Percentiles rank a stretch among this genome's conserved stretches.
phyloP scores from a whole-genome alignment of 208 protist genomes.

The Leishmania braziliensis region DNA sequence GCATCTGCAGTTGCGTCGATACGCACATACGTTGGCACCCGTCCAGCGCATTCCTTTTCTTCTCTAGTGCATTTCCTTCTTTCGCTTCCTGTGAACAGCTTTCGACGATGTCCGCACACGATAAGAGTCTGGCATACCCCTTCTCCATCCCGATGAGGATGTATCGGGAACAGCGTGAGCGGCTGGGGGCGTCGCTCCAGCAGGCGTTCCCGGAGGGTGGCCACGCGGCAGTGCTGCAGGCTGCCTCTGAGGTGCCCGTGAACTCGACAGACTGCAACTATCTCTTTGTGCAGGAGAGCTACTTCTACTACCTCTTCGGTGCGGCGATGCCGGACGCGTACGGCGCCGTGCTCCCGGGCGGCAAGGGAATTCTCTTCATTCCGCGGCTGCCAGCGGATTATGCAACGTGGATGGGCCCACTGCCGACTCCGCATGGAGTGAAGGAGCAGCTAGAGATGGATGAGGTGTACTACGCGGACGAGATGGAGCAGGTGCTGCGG shows the following conservation, averaged over 20 bases:
- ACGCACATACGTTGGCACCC: neutral
- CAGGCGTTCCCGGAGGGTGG: conserved; percentile 42
- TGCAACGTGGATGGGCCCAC: conserved; percentile 90
- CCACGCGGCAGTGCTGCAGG: conserved; percentile 83
- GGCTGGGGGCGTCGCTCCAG: conserved; percentile 54
- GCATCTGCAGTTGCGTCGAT: neutral
- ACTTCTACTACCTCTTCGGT: conserved; percentile 95
- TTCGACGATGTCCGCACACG: conserved; percentile 21
- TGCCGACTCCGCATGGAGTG: conserved; percentile 75
- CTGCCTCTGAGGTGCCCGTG: conserved; percentile 79
- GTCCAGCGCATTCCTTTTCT: neutral
- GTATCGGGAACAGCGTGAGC: conserved; percentile 86
- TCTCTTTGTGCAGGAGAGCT: conserved; percentile 94
- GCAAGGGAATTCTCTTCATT: conserved; percentile 85
- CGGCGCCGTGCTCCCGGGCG: conserved; percentile 69
- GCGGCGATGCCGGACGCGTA: conserved; percentile 84
- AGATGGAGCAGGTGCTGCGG: conserved; percentile 62
- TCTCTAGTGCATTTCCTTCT: neutral
- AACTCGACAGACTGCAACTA: conserved; percentile 91
- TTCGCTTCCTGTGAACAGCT: neutral
- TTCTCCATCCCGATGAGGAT: conserved; percentile 74
- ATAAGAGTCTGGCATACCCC: conserved; percentile 56
- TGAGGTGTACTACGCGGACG: conserved; percentile 86
- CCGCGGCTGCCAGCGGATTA: conserved; percentile 81
- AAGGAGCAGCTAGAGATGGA: conserved; percentile 63